phyloP scores from a whole-genome alignment of 352 stramenopile species.

The Pythium apleroticum region DNA sequence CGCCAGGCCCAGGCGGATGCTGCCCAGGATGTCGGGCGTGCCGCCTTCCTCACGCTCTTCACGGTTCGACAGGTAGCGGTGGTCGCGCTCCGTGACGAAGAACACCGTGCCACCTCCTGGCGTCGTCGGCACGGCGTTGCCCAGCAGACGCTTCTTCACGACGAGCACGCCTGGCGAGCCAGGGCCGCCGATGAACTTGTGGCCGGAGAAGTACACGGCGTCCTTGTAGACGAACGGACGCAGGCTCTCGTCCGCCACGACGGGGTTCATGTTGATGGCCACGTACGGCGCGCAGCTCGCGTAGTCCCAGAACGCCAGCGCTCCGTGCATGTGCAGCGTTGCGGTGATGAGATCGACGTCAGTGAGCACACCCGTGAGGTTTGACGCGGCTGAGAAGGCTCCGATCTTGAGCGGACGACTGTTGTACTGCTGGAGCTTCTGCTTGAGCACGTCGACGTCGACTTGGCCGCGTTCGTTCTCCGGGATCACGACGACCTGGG shows the following conservation, averaged over 20 bases:
- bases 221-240: slow-evolving; percentile 74
- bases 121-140: slow-evolving; percentile 40
- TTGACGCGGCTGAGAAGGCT: slow-evolving; percentile 87
- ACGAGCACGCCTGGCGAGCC: slow-evolving; percentile 90
- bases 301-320: slow-evolving; percentile 93
- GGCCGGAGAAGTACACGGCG: slow-evolving; percentile 91
- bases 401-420: slow-evolving; percentile 57
- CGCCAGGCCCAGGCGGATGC: slow-evolving; percentile 87
- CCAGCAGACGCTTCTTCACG: slow-evolving; percentile 86
- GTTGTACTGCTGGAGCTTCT: slow-evolving; percentile 41
- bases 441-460: slow-evolving; percentile 46
- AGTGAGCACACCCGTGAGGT: slow-evolving; percentile 90
- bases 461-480: slow-evolving; percentile 39
- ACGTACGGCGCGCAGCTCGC: slow-evolving; percentile 91
- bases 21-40: slow-evolving; percentile 92
- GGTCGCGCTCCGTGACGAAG: slow-evolving; percentile 40
- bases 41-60: slow-evolving; percentile 95
- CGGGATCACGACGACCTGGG: slow-evolving; percentile 58
- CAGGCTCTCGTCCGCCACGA: slow-evolving; percentile 26
- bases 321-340: slow-evolving; percentile 85
- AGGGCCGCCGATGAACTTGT: slow-evolving; percentile 95
- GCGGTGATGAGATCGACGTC: slow-evolving; percentile 85
- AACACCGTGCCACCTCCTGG: slow-evolving; percentile 47
- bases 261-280: slow-evolving; percentile 92
- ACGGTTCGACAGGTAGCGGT: slow-evolving; percentile 77